Percentiles rank a stretch among this genome's conserved stretches.
Conservation (phyloP, 306 rosid species). For the Gynostemma pentaphyllum region DNA sequence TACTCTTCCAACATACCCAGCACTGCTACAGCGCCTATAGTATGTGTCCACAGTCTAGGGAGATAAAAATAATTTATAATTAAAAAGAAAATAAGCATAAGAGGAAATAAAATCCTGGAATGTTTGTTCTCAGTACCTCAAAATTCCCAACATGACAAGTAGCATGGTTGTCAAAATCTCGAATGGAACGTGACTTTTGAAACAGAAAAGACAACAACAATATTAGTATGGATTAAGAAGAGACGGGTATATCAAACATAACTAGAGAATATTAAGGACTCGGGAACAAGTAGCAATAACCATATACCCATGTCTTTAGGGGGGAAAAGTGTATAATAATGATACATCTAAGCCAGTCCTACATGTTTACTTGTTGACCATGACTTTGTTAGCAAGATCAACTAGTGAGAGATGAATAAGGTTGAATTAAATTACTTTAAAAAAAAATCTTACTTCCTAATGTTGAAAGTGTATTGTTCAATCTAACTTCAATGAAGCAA, state of each 20-base stretch:
- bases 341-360: too few species aligned
- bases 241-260: conserved; percentile 6
- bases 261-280: not conserved
- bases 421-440: too few species aligned
- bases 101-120: not conserved
- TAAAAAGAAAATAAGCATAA: not conserved
- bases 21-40: conserved; percentile 75
- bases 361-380: too few species aligned
- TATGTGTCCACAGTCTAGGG: conserved; percentile 88
- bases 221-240: conserved; percentile 23
- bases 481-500: not conserved
- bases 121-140: conserved; percentile 65
- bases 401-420: too few species aligned
- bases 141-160: conserved; percentile 77
- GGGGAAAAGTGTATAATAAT: too few species aligned
- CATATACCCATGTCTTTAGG: too few species aligned
- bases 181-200: conserved; percentile 79
- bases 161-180: conserved; percentile 85
- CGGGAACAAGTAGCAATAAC: too few species aligned
- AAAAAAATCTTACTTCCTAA: too few species aligned
- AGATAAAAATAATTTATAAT: conserved; percentile 18
- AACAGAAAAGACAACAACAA: too few species aligned
- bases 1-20: conserved; percentile 61
- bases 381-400: too few species aligned
- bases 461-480: too few species aligned